phyloP scores from a whole-genome alignment of 345 rosid species.

The Salix koriyanagi region DNA sequence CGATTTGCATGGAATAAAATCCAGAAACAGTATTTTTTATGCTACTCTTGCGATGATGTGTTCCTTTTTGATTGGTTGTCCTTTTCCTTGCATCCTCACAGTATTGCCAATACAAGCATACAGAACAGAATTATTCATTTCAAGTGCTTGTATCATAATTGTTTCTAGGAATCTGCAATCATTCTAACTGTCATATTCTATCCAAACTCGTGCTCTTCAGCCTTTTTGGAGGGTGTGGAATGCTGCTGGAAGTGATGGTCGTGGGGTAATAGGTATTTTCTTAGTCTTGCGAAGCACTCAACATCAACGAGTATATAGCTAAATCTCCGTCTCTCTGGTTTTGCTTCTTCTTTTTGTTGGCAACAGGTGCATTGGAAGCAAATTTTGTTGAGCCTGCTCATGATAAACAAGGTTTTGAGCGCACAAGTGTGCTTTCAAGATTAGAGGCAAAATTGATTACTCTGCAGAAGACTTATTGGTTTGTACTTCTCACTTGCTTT shows the following conservation, averaged over 20 bases:
- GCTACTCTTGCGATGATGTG: too few relatives aligned
- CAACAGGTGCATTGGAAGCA: constrained; percentile 59
- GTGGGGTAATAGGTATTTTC: constrained; percentile 62
- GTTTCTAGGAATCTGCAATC: too few relatives aligned
- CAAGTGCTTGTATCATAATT: too few relatives aligned
- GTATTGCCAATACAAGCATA: too few relatives aligned
- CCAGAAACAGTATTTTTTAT: too few relatives aligned
- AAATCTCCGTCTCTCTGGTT: neutral
- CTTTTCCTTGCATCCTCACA: neutral
- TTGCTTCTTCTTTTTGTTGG: neutral
- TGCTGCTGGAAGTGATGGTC: constrained; percentile 81
- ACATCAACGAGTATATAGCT: too few relatives aligned
- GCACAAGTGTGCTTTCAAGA: constrained; percentile 51
- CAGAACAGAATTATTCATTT: too few relatives aligned
- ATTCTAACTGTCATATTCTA: too few relatives aligned
- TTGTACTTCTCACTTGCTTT: neutral
- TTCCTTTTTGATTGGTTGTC: neutral
- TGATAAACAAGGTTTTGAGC: constrained; percentile 83
- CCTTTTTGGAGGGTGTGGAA: constrained; percentile 91
- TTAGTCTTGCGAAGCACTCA: neutral
- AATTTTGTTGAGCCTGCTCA: constrained; percentile 84
- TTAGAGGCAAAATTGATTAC: constrained; percentile 43
- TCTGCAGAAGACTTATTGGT: constrained; percentile 61
- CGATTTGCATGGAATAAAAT: neutral
- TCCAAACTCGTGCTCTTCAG: constrained; percentile 24